phyloP scores from a whole-genome alignment of 352 stramenopile genomes.

The Phytophthora megakarya region DNA sequence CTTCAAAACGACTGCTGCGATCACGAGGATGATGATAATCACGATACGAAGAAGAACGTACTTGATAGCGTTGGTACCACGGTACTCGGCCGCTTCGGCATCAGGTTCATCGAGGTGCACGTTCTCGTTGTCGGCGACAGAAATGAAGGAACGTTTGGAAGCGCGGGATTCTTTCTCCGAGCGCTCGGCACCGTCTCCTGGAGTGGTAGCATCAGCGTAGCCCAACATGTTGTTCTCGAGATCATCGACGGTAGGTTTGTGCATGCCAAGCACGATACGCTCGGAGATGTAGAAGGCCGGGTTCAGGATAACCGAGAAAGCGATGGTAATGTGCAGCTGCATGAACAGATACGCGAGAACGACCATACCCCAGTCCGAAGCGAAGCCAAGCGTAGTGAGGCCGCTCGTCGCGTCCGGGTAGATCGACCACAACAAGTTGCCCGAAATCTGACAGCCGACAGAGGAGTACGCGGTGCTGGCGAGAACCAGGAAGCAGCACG shows the following conservation, averaged over 20 bases:
- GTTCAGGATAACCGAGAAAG: constrained; percentile 56
- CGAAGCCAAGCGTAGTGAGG: constrained; percentile 43
- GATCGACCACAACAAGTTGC: constrained; percentile 60
- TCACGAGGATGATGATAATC: constrained; percentile 41
- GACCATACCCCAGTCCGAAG: constrained; percentile 41
- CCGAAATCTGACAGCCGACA: constrained; percentile 58
- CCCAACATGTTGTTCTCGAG: constrained; percentile 35
- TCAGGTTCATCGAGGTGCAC: constrained; percentile 22
- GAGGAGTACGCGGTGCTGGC: constrained; percentile 44
- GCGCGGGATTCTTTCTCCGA: constrained; percentile 26
- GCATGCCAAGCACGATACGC: constrained; percentile 56
- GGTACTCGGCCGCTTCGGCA: constrained; percentile 37
- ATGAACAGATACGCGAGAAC: constrained; percentile 62
- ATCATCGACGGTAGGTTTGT: constrained; percentile 37
- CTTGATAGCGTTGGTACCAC: constrained; percentile 42
- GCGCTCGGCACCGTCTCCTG: constrained; percentile 14
- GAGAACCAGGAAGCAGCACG: constrained; percentile 47
- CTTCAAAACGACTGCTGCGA: constrained; percentile 46
- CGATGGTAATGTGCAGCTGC: constrained; percentile 64
- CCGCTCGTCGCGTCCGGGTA: constrained; percentile 36
- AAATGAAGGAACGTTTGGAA: constrained; percentile 48
- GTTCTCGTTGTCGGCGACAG: constrained; percentile 45
- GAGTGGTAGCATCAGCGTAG: constrained; percentile 23
- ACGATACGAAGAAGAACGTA: constrained; percentile 42
- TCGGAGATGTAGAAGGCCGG: constrained; percentile 55